These are phyloP conservation scores for Heracleum sosnowskyi DNA, from an alignment of 129 eudicot genomes.

Conservation along the genomic window DNA sequence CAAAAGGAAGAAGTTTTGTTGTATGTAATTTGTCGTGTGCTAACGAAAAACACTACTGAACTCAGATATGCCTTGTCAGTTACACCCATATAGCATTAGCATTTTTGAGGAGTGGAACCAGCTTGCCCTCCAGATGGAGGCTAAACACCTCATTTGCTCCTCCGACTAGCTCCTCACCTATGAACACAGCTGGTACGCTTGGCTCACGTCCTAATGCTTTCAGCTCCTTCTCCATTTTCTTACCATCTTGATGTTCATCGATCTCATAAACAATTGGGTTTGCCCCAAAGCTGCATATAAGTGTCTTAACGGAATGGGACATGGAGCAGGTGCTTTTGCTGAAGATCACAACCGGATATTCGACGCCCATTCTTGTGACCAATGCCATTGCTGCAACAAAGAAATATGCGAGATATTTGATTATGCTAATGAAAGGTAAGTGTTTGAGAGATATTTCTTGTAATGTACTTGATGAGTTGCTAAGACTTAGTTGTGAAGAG, in stretches of 20 bases:
- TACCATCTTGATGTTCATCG: conserved; percentile 31
- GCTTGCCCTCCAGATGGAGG: conserved; percentile 56
- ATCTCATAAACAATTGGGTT: conserved; percentile 34
- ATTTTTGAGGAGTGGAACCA: conserved; percentile 35
- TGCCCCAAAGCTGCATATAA: conserved; percentile 39
- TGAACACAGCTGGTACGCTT: conserved; percentile 21
- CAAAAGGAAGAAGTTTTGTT: background rate
- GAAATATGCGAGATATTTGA: background rate
- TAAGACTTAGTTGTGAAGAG: background rate
- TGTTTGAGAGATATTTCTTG: background rate
- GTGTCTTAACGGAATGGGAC: conserved; percentile 32
- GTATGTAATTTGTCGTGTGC: background rate
- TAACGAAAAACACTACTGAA: background rate
- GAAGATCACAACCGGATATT: conserved; percentile 37
- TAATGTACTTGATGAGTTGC: background rate
- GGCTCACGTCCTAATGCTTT: conserved; percentile 19
- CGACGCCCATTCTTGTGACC: conserved; percentile 18
- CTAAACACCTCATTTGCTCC: conserved; percentile 54
- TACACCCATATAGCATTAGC: conserved; percentile 52
- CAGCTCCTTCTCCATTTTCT: conserved; percentile 25
- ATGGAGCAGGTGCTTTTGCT: conserved; percentile 36
- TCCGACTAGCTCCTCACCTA: conserved; percentile 31
- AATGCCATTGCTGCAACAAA: conserved; percentile 15
- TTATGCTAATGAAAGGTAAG: background rate
- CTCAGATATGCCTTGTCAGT: background rate